Conservation (phyloP, 2,329 filamentous ascomycete species). For the Penicillium paneum region DNA sequence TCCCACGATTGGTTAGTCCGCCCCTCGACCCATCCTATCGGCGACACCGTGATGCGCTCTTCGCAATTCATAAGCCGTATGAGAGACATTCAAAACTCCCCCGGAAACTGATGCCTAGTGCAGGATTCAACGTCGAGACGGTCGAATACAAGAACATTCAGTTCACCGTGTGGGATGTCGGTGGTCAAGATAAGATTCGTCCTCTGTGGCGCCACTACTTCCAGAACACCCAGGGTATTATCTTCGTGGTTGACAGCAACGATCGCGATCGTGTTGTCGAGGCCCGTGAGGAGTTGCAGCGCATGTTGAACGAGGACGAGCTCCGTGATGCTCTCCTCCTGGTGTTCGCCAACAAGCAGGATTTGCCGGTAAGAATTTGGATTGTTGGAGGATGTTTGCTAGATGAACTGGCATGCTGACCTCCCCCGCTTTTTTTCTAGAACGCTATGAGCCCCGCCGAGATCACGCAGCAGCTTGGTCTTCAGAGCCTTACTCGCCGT, state of each 20-base stretch:
- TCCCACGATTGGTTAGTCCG: conserved; percentile 82
- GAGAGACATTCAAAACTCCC: not conserved
- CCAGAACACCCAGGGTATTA: conserved; percentile 99
- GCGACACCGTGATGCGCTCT: not conserved
- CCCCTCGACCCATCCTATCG: not conserved
- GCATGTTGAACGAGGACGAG: conserved; percentile 99
- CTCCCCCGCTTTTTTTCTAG: conserved; percentile 48
- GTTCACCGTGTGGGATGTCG: conserved; percentile 99
- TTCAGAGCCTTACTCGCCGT: conserved; percentile 97
- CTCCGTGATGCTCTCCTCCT: conserved; percentile 94
- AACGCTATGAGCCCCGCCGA: conserved; percentile 99
- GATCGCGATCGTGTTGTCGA: conserved; percentile 98
- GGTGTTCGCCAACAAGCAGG: conserved; percentile 99
- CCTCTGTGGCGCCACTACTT: conserved; percentile 99
- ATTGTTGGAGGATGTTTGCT: not conserved
- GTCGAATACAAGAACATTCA: conserved; percentile 99
- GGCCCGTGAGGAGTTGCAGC: conserved; percentile 91
- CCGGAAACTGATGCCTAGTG: conserved; percentile 7
- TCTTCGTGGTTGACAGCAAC: conserved; percentile 99
- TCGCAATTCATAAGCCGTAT: not conserved
- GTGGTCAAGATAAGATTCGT: conserved; percentile 99
- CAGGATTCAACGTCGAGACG: conserved; percentile 99
- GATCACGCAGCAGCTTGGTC: conserved; percentile 99
- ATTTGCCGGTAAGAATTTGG: conserved; percentile 77
- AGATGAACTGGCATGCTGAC: conserved; percentile 25